Evolutionary conservation across 106 monocot genomes (phyloP).

Genomic region (Phalaenopsis equestris): DNA sequence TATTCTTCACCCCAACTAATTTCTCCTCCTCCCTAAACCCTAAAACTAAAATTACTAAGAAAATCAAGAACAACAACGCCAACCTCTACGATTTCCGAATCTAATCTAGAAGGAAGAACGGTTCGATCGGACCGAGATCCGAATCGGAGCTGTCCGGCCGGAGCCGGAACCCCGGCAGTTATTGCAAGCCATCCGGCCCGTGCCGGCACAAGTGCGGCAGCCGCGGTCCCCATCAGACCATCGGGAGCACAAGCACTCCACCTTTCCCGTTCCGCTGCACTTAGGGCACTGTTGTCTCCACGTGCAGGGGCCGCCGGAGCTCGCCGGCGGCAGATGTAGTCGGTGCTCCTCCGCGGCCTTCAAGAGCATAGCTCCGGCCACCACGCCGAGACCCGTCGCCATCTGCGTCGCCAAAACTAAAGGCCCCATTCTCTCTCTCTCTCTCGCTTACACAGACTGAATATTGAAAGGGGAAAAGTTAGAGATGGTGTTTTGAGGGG

Average conservation of each 20-base stretch:
- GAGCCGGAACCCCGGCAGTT: constrained; percentile 81
- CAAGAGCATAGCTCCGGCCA: constrained; percentile 21
- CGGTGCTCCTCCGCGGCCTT: constrained; percentile 7
- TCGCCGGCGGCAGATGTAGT: neutral
- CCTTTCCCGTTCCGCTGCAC: constrained; percentile 74
- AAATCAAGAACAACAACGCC: no score
- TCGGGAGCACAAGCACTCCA: constrained; percentile 61
- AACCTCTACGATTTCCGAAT: no score
- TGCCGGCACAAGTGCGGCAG: constrained; percentile 78
- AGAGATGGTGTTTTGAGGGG: neutral
- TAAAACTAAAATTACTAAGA: no score
- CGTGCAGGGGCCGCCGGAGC: constrained; percentile 4
- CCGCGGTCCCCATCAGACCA: constrained; percentile 92
- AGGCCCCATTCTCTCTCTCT: constrained; percentile 7
- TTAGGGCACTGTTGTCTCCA: constrained; percentile 38
- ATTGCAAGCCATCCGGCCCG: constrained; percentile 68
- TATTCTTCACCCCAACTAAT: no score
- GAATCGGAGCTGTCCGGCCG: constrained; percentile 48
- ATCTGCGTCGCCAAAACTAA: constrained; percentile 9
- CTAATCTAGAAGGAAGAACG: constrained; percentile 2
- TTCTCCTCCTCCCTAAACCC: no score
- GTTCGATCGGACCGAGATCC: constrained; percentile 26
- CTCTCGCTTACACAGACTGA: neutral
- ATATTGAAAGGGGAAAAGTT: neutral
- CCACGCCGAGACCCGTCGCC: constrained; percentile 15